Evolutionary conservation across 2,329 filamentous ascomycete genomes (phyloP), one percentile per base, ranked within the genome.

Genomic region (Apiospora malaysiana): DNA sequence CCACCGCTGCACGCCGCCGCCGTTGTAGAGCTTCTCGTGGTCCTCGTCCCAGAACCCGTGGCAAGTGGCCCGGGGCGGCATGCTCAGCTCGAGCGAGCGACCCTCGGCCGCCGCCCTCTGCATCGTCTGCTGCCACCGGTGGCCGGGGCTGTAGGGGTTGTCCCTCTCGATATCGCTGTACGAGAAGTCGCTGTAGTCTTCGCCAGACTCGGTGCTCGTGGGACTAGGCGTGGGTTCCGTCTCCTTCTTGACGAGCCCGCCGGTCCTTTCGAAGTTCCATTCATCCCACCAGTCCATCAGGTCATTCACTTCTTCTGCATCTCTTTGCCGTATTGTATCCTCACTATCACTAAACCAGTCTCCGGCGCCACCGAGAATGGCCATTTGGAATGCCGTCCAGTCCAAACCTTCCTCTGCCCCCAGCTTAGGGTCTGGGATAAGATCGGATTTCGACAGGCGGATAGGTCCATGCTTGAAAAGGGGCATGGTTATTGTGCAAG

Each of bases 341-440:
- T 82, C 80, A 23, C 81, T 79, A 68, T 86, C 86, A 23, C 80
- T 80, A 68, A 84, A 81, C 63, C 87, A 82, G 73, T 88, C 87
- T 42, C 86, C 87, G 2, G 86, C 86, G 6, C 87, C 87, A 56
- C 89, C 88, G 0, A 88, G 80, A 68, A 91, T 90, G 21, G 89
- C 89, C 85, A 90, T 90, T 78, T 91, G 89, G 76, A 90, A 91
- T 4, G 89, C 88, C 7, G 86, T 89, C 89, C 89, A 91, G 81
- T 91, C 89, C 4, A 91, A 78, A 10, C 82, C 85, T 66, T 87
- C 86, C 68, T 88, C 87, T 42, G 82, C 81, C 25, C 78, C 79
- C 9, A 83, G 79, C 71, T 81, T 82, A 70, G 79, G 74, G 32
- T 81, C 79, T 12, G 76, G 80, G 27, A 78, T 74, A 9, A 84